phyloP scores from a whole-genome alignment of 306 rosid species.

The Citrullus amarus region DNA sequence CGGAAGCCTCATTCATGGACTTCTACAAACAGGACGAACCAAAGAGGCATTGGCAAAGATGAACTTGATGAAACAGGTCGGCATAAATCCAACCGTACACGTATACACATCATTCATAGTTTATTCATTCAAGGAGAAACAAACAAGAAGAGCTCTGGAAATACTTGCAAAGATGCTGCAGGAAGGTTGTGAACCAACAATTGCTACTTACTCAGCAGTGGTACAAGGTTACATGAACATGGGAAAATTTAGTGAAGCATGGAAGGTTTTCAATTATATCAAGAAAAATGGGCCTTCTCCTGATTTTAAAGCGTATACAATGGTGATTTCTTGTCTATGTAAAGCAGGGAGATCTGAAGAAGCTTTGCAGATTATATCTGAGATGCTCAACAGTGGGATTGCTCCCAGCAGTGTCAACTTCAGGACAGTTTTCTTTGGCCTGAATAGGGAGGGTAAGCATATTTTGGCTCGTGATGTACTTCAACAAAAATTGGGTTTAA shows the following conservation, averaged over 20 bases:
- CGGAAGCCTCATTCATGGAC: slow-evolving; percentile 81
- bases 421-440: slow-evolving; percentile 53
- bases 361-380: slow-evolving; percentile 45
- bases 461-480: slow-evolving; percentile 49
- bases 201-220: slow-evolving; percentile 59
- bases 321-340: slow-evolving; percentile 59
- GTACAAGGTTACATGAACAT: slow-evolving; percentile 63
- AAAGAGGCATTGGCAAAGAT: slow-evolving; percentile 64
- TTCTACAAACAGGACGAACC: slow-evolving; percentile 36
- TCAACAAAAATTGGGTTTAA: slow-evolving; percentile 41
- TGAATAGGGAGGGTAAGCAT: slow-evolving; percentile 74
- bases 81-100: slow-evolving; percentile 51
- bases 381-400: slow-evolving; percentile 56
- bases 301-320: slow-evolving; percentile 65
- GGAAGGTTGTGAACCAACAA: slow-evolving; percentile 53
- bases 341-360: slow-evolving; percentile 72
- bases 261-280: slow-evolving; percentile 52
- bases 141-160: slow-evolving; percentile 39
- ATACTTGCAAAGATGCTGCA: slow-evolving; percentile 42
- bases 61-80: slow-evolving; percentile 49
- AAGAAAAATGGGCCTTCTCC: slow-evolving; percentile 69
- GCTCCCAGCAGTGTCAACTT: slow-evolving; percentile 72
- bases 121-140: slow-evolving; percentile 55
- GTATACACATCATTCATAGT: slow-evolving; percentile 70
- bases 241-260: slow-evolving; percentile 51